A percentile compares a stretch with the other conserved stretches of the same genome.
Evolutionary conservation across 139 green algal species (phyloP).

Genomic region (Penium margaritaceum): DNA sequence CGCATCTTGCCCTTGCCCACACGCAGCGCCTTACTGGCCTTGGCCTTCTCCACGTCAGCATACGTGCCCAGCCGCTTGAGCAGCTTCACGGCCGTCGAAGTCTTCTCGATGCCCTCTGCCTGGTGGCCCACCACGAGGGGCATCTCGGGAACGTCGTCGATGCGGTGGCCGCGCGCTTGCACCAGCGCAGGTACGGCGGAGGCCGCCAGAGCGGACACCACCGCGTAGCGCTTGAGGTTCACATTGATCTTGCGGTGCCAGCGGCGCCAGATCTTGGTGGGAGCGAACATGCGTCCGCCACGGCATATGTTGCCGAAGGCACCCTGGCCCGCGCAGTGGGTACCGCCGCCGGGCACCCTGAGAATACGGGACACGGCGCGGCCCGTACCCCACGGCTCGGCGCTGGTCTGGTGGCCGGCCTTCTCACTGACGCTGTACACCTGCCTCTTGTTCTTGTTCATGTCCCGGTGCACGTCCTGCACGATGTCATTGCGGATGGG

Average conservation of each 20-base stretch:
- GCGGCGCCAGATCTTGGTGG: conserved; percentile 88
- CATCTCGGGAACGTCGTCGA: conserved; percentile 87
- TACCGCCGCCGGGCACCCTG: conserved; percentile 90
- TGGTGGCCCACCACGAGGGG: conserved; percentile 86
- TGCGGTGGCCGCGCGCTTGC: conserved; percentile 87
- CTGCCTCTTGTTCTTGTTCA: conserved; percentile 95
- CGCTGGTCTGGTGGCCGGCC: conserved; percentile 91
- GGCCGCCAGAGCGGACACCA: conserved; percentile 87
- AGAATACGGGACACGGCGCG: conserved; percentile 98
- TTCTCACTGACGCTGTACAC: conserved; percentile 85
- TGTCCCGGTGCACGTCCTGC: conserved; percentile 76
- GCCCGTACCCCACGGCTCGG: conserved; percentile 97
- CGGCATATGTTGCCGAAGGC: conserved; percentile 99
- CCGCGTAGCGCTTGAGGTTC: conserved; percentile 78
- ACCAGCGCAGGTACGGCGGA: conserved; percentile 88
- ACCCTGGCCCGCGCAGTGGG: conserved; percentile 92
- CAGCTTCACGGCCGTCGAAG: conserved; percentile 76
- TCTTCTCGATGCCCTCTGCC: conserved; percentile 82
- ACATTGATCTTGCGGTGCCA: conserved; percentile 98
- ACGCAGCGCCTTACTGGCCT: conserved; percentile 71
- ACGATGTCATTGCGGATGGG: conserved; percentile 89
- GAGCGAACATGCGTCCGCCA: conserved; percentile 94
- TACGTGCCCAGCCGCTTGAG: conserved; percentile 76
- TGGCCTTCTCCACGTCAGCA: conserved; percentile 82
- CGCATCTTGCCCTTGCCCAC: conserved; percentile 95